Conservation (phyloP, 257 asterid genomes). For the Solanum tarijense region DNA sequence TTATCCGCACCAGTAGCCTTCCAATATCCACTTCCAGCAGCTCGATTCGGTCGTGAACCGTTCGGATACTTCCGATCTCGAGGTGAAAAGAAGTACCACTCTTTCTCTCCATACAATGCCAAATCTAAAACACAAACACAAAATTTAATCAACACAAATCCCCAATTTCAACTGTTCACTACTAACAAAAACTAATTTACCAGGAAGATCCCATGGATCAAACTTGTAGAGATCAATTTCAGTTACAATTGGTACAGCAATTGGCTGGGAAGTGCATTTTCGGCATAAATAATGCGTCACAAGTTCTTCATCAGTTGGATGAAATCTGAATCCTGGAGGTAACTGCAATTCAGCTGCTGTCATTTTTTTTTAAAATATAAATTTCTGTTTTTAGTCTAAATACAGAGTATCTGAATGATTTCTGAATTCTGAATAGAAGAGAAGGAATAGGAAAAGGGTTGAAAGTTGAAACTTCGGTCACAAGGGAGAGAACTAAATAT, state of each 20-base stretch:
- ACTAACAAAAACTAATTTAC: conserved; percentile 13
- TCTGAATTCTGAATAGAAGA: background rate
- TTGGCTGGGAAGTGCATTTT: conserved; percentile 52
- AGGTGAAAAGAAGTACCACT: conserved; percentile 88
- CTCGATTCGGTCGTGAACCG: conserved; percentile 84
- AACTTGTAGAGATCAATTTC: conserved; percentile 78
- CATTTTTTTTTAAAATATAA: background rate
- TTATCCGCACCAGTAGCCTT: conserved; percentile 92
- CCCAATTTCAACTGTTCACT: background rate
- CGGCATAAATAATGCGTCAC: conserved; percentile 70
- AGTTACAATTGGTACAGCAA: conserved; percentile 64
- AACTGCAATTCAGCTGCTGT: conserved; percentile 51
- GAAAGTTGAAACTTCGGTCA: conserved; percentile 46
- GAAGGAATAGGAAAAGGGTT: conserved; percentile 13
- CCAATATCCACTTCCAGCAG: conserved; percentile 89
- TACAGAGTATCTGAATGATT: background rate
- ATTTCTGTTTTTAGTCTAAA: conserved; percentile 1
- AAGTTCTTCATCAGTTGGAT: conserved; percentile 87
- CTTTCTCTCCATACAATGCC: conserved; percentile 83
- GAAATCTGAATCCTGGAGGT: conserved; percentile 88
- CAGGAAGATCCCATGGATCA: conserved; percentile 87
- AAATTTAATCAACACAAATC: background rate
- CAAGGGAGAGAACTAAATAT: conserved; percentile 34
- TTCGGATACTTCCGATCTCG: conserved; percentile 87
- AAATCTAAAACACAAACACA: conserved; percentile 20